These are phyloP conservation scores for Phytophthora megakarya DNA, from an alignment of 352 stramenopile species.

Conservation along the genomic window DNA sequence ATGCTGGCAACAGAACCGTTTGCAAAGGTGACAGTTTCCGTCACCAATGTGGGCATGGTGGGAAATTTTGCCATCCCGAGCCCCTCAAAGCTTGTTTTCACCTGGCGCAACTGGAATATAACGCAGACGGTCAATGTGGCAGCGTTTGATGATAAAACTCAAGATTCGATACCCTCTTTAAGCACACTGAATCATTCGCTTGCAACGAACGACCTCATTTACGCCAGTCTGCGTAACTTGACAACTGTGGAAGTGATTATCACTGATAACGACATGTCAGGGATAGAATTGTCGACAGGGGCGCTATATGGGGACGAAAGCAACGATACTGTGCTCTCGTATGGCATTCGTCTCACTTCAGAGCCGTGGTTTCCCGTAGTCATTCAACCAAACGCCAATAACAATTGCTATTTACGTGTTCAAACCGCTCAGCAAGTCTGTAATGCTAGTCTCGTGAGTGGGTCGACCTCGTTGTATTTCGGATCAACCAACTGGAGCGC, in stretches of 20 bases:
- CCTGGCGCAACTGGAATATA: conserved; percentile 74
- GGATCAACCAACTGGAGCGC: conserved; percentile 62
- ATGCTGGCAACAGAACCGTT: conserved; percentile 69
- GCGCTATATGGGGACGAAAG: conserved; percentile 47
- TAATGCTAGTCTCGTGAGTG: conserved; percentile 59
- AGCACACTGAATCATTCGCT: conserved; percentile 62
- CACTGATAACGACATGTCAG: conserved; percentile 67
- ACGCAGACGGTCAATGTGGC: conserved; percentile 54
- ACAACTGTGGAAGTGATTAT: conserved; percentile 55
- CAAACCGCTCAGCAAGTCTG: conserved; percentile 43
- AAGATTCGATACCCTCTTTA: conserved; percentile 51
- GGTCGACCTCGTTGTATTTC: conserved; percentile 50
- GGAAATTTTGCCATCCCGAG: conserved; percentile 47
- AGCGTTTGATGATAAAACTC: conserved; percentile 64
- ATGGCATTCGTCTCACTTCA: conserved; percentile 57
- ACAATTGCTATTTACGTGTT: conserved; percentile 58
- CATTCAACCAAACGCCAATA: conserved; percentile 47
- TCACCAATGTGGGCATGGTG: conserved; percentile 55
- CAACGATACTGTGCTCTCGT: conserved; percentile 45
- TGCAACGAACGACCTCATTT: conserved; percentile 71
- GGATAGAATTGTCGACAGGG: conserved; percentile 53
- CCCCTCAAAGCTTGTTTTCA: conserved; percentile 54
- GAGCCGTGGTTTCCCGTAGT: conserved; percentile 69
- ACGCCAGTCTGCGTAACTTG: conserved; percentile 49
- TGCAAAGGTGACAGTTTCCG: conserved; percentile 55